Evolutionary conservation across 768 basidiomycete genomes (phyloP).

Genomic region (Podaxis sp.): DNA sequence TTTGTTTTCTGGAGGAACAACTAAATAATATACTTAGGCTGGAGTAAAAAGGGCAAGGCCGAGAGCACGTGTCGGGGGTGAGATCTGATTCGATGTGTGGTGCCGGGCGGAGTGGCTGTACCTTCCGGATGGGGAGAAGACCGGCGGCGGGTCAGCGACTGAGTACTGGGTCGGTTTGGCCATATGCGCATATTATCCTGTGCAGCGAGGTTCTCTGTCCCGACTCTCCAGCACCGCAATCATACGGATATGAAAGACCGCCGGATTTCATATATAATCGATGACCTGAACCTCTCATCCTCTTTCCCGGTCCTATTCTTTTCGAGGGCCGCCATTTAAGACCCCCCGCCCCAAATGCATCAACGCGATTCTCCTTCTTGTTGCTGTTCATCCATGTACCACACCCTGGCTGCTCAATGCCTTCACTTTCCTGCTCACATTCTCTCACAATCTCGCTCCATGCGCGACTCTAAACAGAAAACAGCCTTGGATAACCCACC

Average conservation of each 20-base stretch:
- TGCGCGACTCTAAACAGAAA: constrained; percentile 22
- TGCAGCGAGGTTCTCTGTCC: constrained; percentile 30
- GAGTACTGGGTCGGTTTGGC: constrained; percentile 41
- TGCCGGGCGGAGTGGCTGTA: constrained; percentile 10
- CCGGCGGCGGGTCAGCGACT: constrained; percentile 12
- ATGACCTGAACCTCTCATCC: constrained; percentile 25
- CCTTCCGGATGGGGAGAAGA: neutral
- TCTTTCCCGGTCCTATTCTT: constrained; percentile 22
- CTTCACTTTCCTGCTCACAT: constrained; percentile 36
- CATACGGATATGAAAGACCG: constrained; percentile 44
- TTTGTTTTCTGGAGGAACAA: neutral
- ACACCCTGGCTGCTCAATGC: constrained; percentile 32
- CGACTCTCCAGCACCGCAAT: constrained; percentile 37
- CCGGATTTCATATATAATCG: constrained; percentile 46
- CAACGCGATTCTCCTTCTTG: constrained; percentile 23
- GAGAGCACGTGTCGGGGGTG: constrained; percentile 6
- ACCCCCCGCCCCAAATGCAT: constrained; percentile 28
- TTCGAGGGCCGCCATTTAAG: constrained; percentile 23
- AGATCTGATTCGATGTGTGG: neutral
- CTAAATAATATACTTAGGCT: neutral
- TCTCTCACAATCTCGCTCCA: constrained; percentile 27
- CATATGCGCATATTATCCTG: constrained; percentile 40
- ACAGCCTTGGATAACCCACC: constrained; percentile 19
- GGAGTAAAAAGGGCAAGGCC: neutral
- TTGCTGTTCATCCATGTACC: constrained; percentile 38